phyloP scores from a whole-genome alignment of 768 basidiomycete species.

The Suillus bovinus region DNA sequence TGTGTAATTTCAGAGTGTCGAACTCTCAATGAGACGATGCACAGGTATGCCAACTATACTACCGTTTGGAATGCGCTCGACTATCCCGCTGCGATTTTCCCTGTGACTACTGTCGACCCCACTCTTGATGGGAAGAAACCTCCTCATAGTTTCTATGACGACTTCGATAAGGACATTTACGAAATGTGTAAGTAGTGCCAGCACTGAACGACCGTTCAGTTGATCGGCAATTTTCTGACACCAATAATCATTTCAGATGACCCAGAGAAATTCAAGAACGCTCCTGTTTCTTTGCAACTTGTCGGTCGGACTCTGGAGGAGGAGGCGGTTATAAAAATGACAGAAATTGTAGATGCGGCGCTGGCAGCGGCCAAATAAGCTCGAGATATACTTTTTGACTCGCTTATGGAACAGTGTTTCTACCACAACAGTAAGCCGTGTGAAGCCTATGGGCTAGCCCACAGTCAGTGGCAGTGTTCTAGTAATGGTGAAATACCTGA shows the following conservation, averaged over 20 bases:
- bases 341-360: conserved; percentile 61
- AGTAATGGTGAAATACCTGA: no score
- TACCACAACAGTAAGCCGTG: no score
- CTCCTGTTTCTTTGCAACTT: conserved; percentile 66
- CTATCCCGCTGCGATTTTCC: conserved; percentile 60
- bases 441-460: no score
- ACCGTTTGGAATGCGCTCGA: conserved; percentile 68
- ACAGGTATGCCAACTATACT: conserved; percentile 54
- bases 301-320: conserved; percentile 73
- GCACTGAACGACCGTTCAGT: no score
- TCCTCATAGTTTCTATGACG: no score
- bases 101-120: conserved; percentile 62
- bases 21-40: conserved; percentile 5
- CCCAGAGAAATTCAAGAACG: conserved; percentile 53
- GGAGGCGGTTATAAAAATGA: conserved; percentile 70
- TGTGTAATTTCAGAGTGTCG: conserved; percentile 11
- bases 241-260: conserved; percentile 55
- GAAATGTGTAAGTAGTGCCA: no score
- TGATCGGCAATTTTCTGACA: no score
- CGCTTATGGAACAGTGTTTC: no score
- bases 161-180: no score
- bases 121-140: no score
- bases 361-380: conserved; percentile 32
- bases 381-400: not conserved
- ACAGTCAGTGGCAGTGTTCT: no score